phyloP scores from a whole-genome alignment of 1,284 basidiomycete genomes.

The Apiotrichum sp. region DNA sequence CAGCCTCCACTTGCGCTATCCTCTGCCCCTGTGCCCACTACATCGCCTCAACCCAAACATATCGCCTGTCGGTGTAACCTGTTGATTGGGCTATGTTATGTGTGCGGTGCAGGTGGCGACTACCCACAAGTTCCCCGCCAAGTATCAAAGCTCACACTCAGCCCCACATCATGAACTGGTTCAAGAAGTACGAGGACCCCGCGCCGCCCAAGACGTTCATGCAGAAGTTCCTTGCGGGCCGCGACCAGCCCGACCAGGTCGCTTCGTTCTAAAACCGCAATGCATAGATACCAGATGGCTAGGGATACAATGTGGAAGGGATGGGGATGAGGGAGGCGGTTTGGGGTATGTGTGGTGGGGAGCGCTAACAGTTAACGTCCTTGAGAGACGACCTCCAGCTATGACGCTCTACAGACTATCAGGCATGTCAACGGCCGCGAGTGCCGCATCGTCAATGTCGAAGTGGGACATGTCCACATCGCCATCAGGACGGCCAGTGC shows the following conservation, averaged over 20 bases:
- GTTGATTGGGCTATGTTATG: too few relatives aligned
- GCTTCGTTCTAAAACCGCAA: constrained; percentile 28
- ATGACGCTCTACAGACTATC: constrained; percentile 9
- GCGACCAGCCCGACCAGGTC: constrained; percentile 45
- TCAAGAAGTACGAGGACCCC: constrained; percentile 44
- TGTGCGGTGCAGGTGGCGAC: too few relatives aligned
- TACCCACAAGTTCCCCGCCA: too few relatives aligned
- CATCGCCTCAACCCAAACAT: too few relatives aligned
- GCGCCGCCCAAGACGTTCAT: constrained; percentile 45
- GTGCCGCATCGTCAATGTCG: constrained; percentile 35
- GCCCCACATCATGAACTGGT: constrained; percentile 48
- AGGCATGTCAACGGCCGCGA: constrained; percentile 33
- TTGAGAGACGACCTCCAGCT: too few relatives aligned
- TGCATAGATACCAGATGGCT: constrained; percentile 9
- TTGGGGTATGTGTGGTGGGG: too few relatives aligned
- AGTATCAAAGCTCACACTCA: constrained; percentile 6
- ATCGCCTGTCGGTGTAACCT: too few relatives aligned
- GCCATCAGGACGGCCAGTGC: constrained; percentile 2
- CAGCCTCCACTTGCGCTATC: too few relatives aligned
- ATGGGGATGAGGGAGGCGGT: too few relatives aligned
- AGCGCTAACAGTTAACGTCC: too few relatives aligned
- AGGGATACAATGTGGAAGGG: constrained; percentile 1
- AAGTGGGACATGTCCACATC: constrained; percentile 25
- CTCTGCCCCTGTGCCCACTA: too few relatives aligned
- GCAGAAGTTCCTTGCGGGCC: constrained; percentile 47